Percentiles rank a stretch among this genome's conserved stretches.
Conservation (phyloP, 129 eudicot genomes). For the Artemisia argyi region DNA sequence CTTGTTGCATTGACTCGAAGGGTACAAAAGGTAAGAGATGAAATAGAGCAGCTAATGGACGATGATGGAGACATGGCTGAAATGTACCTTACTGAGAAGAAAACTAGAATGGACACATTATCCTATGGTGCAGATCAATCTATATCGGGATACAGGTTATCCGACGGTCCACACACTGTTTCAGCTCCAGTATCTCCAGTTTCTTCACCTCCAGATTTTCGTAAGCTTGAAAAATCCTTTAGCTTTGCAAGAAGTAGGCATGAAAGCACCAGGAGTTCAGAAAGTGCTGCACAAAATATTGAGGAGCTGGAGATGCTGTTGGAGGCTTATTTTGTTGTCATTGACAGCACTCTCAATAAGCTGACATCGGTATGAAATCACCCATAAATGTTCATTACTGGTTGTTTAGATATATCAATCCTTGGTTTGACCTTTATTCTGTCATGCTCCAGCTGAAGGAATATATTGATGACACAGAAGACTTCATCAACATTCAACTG, state of each 20-base stretch:
- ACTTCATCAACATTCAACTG: constrained; percentile 95
- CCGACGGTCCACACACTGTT: constrained; percentile 50
- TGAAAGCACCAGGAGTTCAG: constrained; percentile 79
- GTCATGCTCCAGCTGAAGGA: constrained; percentile 76
- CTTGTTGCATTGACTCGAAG: constrained; percentile 88
- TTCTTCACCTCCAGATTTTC: constrained; percentile 70
- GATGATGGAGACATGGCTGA: constrained; percentile 99
- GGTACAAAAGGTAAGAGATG: constrained; percentile 98
- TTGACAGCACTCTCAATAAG: constrained; percentile 92
- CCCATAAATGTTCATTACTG: neutral
- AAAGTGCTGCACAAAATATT: constrained; percentile 58
- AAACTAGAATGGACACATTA: constrained; percentile 16
- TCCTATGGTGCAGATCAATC: constrained; percentile 78
- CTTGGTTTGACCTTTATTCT: constrained; percentile 22
- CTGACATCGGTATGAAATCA: constrained; percentile 65
- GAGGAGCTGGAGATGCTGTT: constrained; percentile 92
- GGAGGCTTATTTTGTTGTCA: constrained; percentile 96
- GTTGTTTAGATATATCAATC: neutral
- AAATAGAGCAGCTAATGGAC: constrained; percentile 98
- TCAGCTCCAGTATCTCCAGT: constrained; percentile 98
- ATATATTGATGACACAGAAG: constrained; percentile 96
- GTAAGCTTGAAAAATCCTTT: constrained; percentile 66
- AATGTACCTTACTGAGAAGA: constrained; percentile 97
- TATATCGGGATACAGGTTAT: constrained; percentile 57
- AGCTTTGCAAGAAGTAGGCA: constrained; percentile 87